Conservation (phyloP, 768 basidiomycete species). For the Lactifluus subvellereus region DNA sequence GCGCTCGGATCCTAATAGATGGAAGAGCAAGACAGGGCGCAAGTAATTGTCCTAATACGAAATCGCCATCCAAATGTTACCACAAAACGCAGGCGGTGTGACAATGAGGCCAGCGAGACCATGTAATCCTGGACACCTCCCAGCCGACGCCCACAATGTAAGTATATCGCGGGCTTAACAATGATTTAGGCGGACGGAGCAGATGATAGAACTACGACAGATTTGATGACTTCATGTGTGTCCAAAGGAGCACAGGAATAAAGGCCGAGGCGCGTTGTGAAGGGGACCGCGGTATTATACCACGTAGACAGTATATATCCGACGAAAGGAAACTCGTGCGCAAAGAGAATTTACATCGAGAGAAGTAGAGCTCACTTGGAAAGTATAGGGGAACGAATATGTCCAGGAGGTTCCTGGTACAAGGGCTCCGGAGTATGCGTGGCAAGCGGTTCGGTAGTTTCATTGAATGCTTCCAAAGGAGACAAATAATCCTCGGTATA, state of each 20-base stretch:
- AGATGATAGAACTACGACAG: not conserved
- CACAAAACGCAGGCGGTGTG: no score
- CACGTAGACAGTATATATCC: not conserved
- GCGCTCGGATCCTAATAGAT: not conserved
- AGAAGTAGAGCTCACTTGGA: slow-evolving; percentile 21
- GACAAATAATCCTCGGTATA: slow-evolving; percentile 5
- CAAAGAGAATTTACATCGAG: not conserved
- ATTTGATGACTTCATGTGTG: not conserved
- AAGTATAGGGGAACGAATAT: slow-evolving; percentile 23
- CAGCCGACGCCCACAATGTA: not conserved
- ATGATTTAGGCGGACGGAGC: not conserved
- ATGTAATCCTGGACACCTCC: not conserved
- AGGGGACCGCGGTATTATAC: not conserved
- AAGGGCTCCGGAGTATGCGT: not conserved
- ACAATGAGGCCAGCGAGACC: no score
- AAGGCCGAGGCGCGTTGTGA: no score
- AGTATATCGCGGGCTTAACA: no score
- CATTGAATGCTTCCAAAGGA: slow-evolving; percentile 13
- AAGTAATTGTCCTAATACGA: not conserved
- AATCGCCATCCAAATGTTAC: not conserved
- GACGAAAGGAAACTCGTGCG: not conserved
- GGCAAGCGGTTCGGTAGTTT: not conserved
- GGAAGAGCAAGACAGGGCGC: not conserved
- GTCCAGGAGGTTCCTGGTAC: slow-evolving; percentile 8
- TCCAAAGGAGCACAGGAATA: not conserved